Percentiles rank a stretch among this genome's conserved stretches.
These are phyloP conservation scores for Botryosphaeria dothidea DNA, from an alignment of 2,329 filamentous ascomycete species.

Conservation along the genomic window DNA sequence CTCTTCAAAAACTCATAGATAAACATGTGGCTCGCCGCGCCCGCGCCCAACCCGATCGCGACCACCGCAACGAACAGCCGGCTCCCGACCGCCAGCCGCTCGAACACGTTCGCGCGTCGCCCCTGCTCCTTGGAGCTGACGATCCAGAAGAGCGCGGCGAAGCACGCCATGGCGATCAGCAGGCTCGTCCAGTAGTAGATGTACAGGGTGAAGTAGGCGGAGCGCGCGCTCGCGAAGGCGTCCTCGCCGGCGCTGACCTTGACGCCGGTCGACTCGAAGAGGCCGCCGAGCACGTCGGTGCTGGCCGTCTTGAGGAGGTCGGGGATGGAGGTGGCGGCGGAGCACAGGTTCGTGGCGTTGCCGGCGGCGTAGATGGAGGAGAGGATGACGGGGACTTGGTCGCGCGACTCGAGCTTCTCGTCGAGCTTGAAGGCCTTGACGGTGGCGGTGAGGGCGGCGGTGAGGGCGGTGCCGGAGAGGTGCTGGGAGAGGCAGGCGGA, in stretches of 20 bases:
- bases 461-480: constrained; percentile 21
- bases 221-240: not conserved
- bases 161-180: constrained; percentile 37
- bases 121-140: not conserved
- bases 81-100: not conserved
- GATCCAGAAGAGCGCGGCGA: constrained; percentile 35
- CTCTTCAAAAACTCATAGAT: not conserved
- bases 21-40: not conserved
- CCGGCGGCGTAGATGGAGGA: constrained; percentile 20
- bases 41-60: not conserved
- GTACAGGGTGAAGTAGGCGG: constrained; percentile 24
- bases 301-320: not conserved
- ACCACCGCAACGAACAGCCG: not conserved
- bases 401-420: constrained; percentile 11
- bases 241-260: not conserved
- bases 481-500: not conserved
- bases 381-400: constrained; percentile 17
- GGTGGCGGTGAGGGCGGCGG: constrained; percentile 12
- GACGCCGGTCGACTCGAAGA: not conserved
- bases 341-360: constrained; percentile 22
- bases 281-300: not conserved
- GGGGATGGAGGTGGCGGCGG: not conserved
- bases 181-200: constrained; percentile 42
- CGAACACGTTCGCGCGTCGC: not conserved
- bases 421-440: constrained; percentile 24